Base-by-base conservation (phyloP, 2,329 filamentous ascomycete species). In the Fusarium sp. region DNA sequence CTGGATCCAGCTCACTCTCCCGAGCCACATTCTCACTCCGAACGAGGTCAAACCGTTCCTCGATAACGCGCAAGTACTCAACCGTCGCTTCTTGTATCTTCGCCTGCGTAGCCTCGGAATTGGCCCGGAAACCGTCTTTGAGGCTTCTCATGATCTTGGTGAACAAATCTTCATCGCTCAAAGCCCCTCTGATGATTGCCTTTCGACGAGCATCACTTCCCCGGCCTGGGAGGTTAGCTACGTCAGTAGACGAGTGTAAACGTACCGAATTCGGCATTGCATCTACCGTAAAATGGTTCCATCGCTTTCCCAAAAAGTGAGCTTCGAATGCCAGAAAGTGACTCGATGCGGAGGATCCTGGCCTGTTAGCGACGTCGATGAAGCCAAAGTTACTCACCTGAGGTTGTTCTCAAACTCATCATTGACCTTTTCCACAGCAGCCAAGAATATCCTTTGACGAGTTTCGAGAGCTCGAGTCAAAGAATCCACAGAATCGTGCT, bases 241-340 rank as follows among this genome's bases (percentile, higher is more conserved):
- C 4, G 10, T 31, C 1, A 12, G 12, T 31, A 13, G 10, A 27
- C 0, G 4, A 0, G 5, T 8, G 22, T 29, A 5, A 3, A 65
- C 71, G 65, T 71, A 83, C 83, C 83, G 9, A 29, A 52, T 49
- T 84, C 79, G 2, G 20, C n/a, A 9, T 71, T 82, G 49, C 79
- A 80, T 3, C 14, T 57, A 9, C 46, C 53, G 39, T 85, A 85
- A 1, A 80, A 70, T 0, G 27, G 22, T 38, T 83, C 77, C 83
- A 85, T 82, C 1, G 76, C 72, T 56, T 77, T 62, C 0, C 81
- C 81, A 7, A 84, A 78, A 15, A 81, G 74, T 0, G 83, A 84
- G 4, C 78, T 85, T 20, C 77, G 76, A 20, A 84, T 75, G 10
- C 80, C 75, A 0, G 82, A 80, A 7, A 84, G 70, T 0, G 77